Base-by-base conservation (phyloP, 495 filamentous ascomycete species). In the Amphirosellinia nigrospora region DNA sequence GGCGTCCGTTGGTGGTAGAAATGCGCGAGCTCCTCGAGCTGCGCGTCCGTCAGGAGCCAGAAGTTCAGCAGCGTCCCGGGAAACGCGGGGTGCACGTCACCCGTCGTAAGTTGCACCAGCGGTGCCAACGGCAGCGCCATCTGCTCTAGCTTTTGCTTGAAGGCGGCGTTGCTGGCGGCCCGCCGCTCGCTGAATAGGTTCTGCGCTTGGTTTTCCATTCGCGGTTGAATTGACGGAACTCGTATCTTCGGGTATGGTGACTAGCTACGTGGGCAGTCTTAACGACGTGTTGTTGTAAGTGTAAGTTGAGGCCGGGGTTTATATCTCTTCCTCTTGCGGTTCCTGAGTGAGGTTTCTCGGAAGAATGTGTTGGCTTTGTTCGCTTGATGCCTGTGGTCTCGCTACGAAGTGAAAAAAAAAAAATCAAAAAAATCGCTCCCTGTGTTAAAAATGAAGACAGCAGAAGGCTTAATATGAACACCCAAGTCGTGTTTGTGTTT, bases 1-100 rank as follows among this genome's bases (percentile, higher is more conserved):
- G 89, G 82, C 62, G 89, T 86, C 55, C 86, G 82, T 77, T 97
- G 93, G 78, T 94, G 89, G 79, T 93, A 96, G 77, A 91, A 90
- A 45, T 83, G 80, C 9, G 93, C 92, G 7, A 97, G 88, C 43
- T 77, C 77, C 74, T 96, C 92, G 50, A 94, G 86, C 77, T 95
- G 83, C 26, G 71, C 75, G 71, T 87, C 85, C 38, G 92, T 93
- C 50, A 96, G 86, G 30, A 96, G 87, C 82, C 91, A 92, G 83
- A 89, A 94, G 77, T 86, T 80, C 0, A 94, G 85, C 16, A 94
- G 75, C 0, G 86, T 91, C 0, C 39, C 66, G 0, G 93, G 93
- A 81, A 93, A 96, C 21, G 80, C 70, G 0, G 90, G 89, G 78
- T 93, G 90, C 0, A 87, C 68, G 11, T 77, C 71, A 58, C 90